A percentile compares a stretch with the other conserved stretches of the same genome.
These are phyloP conservation scores for Diaporthe citriasiana DNA, from an alignment of 2,329 filamentous ascomycete genomes.

Conservation along the genomic window DNA sequence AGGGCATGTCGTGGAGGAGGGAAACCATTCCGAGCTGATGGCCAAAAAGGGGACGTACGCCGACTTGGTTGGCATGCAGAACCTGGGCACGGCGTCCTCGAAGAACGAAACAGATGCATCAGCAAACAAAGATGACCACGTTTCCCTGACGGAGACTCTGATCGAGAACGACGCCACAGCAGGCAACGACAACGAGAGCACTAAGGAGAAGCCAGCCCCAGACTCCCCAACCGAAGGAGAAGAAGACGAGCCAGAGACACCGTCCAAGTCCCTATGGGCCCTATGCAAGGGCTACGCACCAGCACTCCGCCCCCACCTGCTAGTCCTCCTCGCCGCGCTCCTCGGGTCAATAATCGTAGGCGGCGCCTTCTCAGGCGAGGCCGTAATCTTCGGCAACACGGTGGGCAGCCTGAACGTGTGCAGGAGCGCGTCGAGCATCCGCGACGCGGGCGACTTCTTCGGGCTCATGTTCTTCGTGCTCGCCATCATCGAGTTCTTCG, in stretches of 20 bases:
- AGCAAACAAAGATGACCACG: not conserved
- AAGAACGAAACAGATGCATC: not conserved
- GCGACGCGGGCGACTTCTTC: constrained; percentile 65
- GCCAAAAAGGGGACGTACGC: constrained; percentile 71
- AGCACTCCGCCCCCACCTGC: constrained; percentile 34
- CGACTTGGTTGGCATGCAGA: constrained; percentile 57
- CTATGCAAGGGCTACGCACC: constrained; percentile 36
- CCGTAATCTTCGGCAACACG: constrained; percentile 72
- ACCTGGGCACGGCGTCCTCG: not conserved
- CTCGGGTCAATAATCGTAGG: constrained; percentile 67
- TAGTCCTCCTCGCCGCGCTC: constrained; percentile 60
- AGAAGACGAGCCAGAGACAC: constrained; percentile 39
- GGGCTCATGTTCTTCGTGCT: constrained; percentile 73
- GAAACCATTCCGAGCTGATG: constrained; percentile 60
- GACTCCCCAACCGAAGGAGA: not conserved
- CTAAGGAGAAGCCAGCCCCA: constrained; percentile 4
- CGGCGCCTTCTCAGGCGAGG: constrained; percentile 69
- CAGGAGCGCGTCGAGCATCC: constrained; percentile 61
- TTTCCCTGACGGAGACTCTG: constrained; percentile 32
- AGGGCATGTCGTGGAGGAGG: constrained; percentile 49
- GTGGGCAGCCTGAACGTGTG: constrained; percentile 70
- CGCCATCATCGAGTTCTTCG: constrained; percentile 70
- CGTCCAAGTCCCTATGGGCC: constrained; percentile 36
- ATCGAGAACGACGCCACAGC: constrained; percentile 17
- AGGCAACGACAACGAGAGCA: not conserved